Conservation (phyloP, 345 rosid genomes). For the Eutrema japonicum region DNA sequence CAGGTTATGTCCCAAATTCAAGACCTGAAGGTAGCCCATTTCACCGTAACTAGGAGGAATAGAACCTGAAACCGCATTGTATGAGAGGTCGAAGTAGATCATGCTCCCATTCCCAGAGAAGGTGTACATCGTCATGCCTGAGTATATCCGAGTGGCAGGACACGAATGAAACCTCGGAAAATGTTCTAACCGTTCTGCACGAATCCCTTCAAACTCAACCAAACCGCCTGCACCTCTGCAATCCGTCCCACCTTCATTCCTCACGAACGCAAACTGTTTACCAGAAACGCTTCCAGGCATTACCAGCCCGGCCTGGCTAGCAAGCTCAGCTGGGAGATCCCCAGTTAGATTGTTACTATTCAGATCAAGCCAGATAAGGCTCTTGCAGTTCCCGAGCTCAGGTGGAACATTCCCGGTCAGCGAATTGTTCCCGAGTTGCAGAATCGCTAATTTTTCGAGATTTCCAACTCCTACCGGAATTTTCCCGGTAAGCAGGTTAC, state of each 20-base stretch:
- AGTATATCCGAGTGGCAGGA: slow-evolving; percentile 79
- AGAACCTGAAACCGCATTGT: slow-evolving; percentile 70
- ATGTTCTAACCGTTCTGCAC: slow-evolving; percentile 65
- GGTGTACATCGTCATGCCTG: slow-evolving; percentile 75
- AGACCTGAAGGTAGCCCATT: slow-evolving; percentile 76
- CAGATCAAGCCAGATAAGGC: slow-evolving; percentile 94
- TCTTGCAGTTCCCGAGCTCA: slow-evolving; percentile 73
- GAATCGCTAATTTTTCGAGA: slow-evolving; percentile 68
- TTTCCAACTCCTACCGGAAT: slow-evolving; percentile 74
- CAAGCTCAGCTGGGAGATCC: slow-evolving; percentile 63
- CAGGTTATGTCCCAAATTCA: slow-evolving; percentile 86
- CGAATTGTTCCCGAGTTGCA: slow-evolving; percentile 88
- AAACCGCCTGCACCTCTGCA: slow-evolving; percentile 98
- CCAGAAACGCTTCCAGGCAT: slow-evolving; percentile 84
- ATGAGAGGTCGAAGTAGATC: slow-evolving; percentile 88
- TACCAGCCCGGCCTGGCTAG: slow-evolving; percentile 68
- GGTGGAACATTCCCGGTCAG: slow-evolving; percentile 72
- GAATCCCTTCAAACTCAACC: slow-evolving; percentile 86
- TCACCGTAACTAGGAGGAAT: slow-evolving; percentile 71
- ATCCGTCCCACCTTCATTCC: slow-evolving; percentile 94
- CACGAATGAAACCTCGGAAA: slow-evolving; percentile 87
- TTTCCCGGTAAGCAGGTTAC: slow-evolving; percentile 72
- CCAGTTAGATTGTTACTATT: slow-evolving; percentile 80
- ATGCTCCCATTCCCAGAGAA: slow-evolving; percentile 73
- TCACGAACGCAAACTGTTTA: slow-evolving; percentile 87